phyloP scores from a whole-genome alignment of 78 protist genomes.

The Chrysochromulina parva region DNA sequence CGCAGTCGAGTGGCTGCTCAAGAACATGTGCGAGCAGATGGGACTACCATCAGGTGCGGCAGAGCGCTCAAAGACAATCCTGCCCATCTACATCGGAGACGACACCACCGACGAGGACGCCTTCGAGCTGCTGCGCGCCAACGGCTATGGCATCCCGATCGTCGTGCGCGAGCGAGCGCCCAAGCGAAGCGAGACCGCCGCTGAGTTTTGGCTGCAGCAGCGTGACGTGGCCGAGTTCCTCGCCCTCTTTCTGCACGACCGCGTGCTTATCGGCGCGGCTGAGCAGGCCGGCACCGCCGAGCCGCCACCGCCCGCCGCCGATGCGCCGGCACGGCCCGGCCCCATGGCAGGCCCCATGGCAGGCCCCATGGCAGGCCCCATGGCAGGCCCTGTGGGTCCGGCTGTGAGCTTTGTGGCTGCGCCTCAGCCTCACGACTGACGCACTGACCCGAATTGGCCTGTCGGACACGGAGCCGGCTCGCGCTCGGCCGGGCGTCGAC shows the following conservation, averaged over 20 bases:
- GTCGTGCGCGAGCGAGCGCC: background rate
- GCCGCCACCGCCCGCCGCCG: too few species aligned
- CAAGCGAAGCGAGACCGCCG: background rate
- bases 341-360: too few species aligned
- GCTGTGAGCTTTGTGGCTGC: too few species aligned
- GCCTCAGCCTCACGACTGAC: too few species aligned
- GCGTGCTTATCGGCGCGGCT: background rate
- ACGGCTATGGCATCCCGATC: background rate
- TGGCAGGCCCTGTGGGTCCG: too few species aligned
- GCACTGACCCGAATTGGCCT: too few species aligned
- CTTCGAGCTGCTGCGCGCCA: background rate
- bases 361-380: too few species aligned
- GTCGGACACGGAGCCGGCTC: too few species aligned
- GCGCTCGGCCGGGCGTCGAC: too few species aligned
- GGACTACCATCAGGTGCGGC: background rate
- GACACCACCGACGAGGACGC: slow-evolving; percentile 19
- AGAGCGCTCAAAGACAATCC: background rate
- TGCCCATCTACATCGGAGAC: background rate
- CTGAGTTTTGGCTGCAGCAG: slow-evolving; percentile 1
- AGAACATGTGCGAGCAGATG: background rate
- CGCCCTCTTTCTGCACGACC: background rate
- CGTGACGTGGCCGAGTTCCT: background rate
- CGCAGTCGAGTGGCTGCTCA: background rate
- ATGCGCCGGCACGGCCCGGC: too few species aligned
- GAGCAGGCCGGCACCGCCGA: too few species aligned